These are phyloP conservation scores for Malus orientalis DNA, from an alignment of 306 rosid genomes.

Conservation along the genomic window DNA sequence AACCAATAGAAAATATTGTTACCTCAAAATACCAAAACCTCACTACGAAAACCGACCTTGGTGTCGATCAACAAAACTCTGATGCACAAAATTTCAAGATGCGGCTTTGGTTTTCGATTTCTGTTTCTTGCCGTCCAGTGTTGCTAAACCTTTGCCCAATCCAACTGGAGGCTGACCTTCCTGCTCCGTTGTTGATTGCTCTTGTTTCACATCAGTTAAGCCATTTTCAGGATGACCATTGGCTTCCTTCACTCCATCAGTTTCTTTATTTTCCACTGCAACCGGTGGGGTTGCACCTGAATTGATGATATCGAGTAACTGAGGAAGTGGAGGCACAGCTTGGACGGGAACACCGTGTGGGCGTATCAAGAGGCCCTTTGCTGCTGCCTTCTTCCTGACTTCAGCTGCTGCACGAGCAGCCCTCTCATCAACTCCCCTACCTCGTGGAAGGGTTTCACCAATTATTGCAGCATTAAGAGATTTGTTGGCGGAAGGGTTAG, in stretches of 20 bases:
- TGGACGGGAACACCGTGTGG: constrained; percentile 83
- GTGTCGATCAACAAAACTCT: constrained; percentile 13
- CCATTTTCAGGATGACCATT: constrained; percentile 25
- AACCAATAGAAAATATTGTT: constrained; percentile 18
- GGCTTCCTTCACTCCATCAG: constrained; percentile 35
- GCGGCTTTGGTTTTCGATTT: constrained; percentile 61
- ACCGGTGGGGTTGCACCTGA: constrained; percentile 52
- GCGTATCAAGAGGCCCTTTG: constrained; percentile 72
- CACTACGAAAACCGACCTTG: constrained; percentile 19
- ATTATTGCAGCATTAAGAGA: constrained; percentile 75
- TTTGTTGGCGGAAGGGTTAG: constrained; percentile 53
- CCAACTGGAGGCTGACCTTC: constrained; percentile 66
- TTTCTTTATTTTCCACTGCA: constrained; percentile 37
- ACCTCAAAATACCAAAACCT: constrained; percentile 14
- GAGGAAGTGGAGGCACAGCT: constrained; percentile 76
- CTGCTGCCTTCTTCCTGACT: constrained; percentile 89
- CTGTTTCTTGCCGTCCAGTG: constrained; percentile 75
- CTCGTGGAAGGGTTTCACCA: constrained; percentile 67
- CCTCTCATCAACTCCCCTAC: constrained; percentile 92
- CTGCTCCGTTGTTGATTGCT: constrained; percentile 26
- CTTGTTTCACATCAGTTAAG: constrained; percentile 21
- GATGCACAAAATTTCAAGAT: constrained; percentile 40
- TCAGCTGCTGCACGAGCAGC: constrained; percentile 95
- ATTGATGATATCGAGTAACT: constrained; percentile 67
- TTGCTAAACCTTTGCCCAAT: constrained; percentile 68